A percentile compares a stretch with the other conserved stretches of the same genome.
Conservation (phyloP, 2,329 filamentous ascomycete genomes). For the Salinomyces thailandicus region DNA sequence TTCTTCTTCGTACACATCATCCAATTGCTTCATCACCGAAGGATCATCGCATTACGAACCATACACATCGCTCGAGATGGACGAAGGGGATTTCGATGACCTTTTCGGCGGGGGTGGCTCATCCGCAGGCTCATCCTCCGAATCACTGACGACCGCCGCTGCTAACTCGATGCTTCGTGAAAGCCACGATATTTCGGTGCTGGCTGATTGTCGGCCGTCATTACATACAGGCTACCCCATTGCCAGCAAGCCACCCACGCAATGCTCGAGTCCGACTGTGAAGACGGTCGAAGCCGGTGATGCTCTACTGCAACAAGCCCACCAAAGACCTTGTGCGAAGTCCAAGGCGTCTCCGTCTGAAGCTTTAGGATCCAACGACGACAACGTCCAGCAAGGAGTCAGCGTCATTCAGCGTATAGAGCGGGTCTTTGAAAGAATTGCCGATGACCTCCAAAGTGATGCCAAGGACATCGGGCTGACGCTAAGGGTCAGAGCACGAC, state of each 20-base stretch:
- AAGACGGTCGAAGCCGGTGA: not conserved
- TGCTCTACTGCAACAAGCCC: not conserved
- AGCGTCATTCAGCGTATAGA: slow-evolving; percentile 36
- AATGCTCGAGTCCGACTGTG: not conserved
- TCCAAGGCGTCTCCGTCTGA: not conserved
- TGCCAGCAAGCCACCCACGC: too few relatives aligned
- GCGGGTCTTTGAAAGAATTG: slow-evolving; percentile 42
- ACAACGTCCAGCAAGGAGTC: not conserved
- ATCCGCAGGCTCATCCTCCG: slow-evolving; percentile 14
- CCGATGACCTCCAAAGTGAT: slow-evolving; percentile 39
- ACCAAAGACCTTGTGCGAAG: not conserved
- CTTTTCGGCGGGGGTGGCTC: slow-evolving; percentile 14
- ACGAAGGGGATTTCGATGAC: slow-evolving; percentile 19
- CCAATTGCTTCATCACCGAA: too few relatives aligned
- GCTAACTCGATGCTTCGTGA: slow-evolving; percentile 10
- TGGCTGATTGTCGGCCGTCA: too few relatives aligned
- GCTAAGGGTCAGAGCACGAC: slow-evolving; percentile 28
- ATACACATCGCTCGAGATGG: too few relatives aligned
- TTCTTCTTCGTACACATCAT: too few relatives aligned
- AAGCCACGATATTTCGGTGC: slow-evolving; percentile 2
- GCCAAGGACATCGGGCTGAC: slow-evolving; percentile 39
- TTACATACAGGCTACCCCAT: too few relatives aligned
- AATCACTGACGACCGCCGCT: slow-evolving; percentile 13
- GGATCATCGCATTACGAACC: too few relatives aligned
- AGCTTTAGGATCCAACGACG: not conserved